phyloP scores from a whole-genome alignment of 2,329 filamentous ascomycete species.

The Calonectria montana region DNA sequence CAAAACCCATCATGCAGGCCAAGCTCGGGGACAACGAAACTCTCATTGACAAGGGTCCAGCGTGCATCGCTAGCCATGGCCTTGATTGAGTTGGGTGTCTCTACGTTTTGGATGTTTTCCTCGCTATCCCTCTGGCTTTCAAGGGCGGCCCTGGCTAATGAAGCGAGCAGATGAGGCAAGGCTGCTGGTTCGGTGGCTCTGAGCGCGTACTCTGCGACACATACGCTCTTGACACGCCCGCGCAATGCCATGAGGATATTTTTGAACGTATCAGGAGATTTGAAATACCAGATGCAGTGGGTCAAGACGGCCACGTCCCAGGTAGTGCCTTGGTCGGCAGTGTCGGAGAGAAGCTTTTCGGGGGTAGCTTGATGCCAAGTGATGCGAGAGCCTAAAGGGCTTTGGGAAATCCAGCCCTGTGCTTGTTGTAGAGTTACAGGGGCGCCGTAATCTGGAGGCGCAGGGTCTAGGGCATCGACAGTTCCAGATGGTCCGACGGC shows the following conservation, averaged over 20 bases:
- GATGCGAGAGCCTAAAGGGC: constrained; percentile 54
- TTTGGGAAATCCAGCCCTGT: constrained; percentile 55
- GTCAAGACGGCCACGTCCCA: constrained; percentile 61
- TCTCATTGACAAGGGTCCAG: constrained; percentile 52
- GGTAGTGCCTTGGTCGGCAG: constrained; percentile 16
- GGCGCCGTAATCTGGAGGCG: constrained; percentile 59
- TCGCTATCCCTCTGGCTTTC: constrained; percentile 55
- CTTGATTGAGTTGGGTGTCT: constrained; percentile 56
- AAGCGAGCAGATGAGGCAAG: constrained; percentile 63
- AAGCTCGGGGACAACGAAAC: constrained; percentile 47
- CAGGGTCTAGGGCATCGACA: constrained; percentile 66
- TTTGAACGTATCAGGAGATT: constrained; percentile 45
- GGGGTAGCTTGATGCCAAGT: constrained; percentile 55
- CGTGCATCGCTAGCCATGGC: constrained; percentile 48
- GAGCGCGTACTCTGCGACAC: constrained; percentile 45
- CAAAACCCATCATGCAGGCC: constrained; percentile 59
- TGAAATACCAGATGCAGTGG: constrained; percentile 67
- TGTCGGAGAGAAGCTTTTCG: constrained; percentile 45
- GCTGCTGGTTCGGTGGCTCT: constrained; percentile 51
- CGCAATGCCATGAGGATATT: constrained; percentile 36
- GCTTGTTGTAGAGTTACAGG: constrained; percentile 62
- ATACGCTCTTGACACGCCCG: constrained; percentile 31
- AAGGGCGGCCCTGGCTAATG: constrained; percentile 55
- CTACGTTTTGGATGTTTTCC: constrained; percentile 60
- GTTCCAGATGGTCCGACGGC: constrained; percentile 56